Base-by-base conservation (phyloP, 768 basidiomycete species). In the Leccinum arenicola region DNA sequence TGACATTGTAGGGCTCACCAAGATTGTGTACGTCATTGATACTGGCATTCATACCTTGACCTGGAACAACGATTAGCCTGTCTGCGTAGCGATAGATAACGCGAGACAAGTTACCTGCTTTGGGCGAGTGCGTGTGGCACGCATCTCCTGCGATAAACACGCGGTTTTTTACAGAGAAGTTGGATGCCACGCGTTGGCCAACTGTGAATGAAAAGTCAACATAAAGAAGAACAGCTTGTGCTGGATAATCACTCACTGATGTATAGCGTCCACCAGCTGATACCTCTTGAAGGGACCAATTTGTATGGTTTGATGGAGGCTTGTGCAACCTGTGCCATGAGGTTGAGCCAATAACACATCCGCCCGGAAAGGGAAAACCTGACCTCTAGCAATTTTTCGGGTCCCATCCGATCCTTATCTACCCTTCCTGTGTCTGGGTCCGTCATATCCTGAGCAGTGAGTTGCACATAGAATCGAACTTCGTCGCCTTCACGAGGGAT, bases 141-240 rank as follows among this genome's bases (percentile, higher is more conserved):
- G 82, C 82, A 61, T 82, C 82, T 12, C 84, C 83, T 0, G 80
- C 84, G 50, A 85, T 84, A 62, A 84, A 82, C 2, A 84, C 74
- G 5, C 84, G 79, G 33, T 83, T 69, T 43, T 76, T 61, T 1
- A 75, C 64, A 2, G 79, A 77, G 68, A 79, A 85, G n/a, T 71
- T 72, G 31, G 81, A 76, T 14, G 83, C 82, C 8, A 85, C 79
- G 4, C 84, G 77, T 64, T 85, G 83, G 2, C 82, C 82, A 52
- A 84, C 83, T 82, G 4, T 19, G 19, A 38, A 33, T 25, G 15
- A 31, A 45, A 25, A 11, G 17, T 62, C 35, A 54, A 51, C 10
- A n/a, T 5, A 50, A 35, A 11, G 21, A 53, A 50, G 6, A 29
- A 40, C 27, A 25, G 11, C 9, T 1, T 52, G 4, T 10, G 21